Percentiles rank a stretch among this genome's conserved stretches.
These are phyloP conservation scores for Nicotiana paniculata DNA, from an alignment of 257 asterid species.

Conservation along the genomic window DNA sequence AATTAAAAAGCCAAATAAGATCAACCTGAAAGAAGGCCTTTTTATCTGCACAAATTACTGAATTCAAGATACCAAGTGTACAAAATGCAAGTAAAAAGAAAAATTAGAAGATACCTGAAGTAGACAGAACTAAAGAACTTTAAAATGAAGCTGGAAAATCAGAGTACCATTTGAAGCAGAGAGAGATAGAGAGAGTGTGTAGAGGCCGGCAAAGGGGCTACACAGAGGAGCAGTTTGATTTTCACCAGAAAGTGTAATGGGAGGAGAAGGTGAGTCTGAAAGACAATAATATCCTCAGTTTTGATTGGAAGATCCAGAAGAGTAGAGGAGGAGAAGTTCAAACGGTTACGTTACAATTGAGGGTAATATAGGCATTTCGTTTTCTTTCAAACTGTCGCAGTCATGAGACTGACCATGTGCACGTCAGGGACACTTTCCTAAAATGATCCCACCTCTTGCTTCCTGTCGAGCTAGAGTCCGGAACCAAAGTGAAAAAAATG, in stretches of 20 bases:
- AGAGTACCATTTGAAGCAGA: neutral
- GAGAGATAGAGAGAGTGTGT: neutral
- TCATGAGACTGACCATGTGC: neutral
- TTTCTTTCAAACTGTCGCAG: neutral
- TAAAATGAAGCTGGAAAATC: neutral
- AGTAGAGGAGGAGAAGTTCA: neutral
- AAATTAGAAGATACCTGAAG: neutral
- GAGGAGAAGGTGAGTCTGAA: neutral
- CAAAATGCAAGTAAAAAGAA: neutral
- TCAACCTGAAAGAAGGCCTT: neutral
- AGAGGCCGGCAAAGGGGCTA: neutral
- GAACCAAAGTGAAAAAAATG: too few species aligned
- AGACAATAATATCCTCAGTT: neutral
- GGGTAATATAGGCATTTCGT: neutral
- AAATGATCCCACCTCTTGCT: neutral
- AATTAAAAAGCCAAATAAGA: neutral
- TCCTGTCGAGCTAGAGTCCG: neutral
- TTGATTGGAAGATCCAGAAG: neutral
- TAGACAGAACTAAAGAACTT: neutral
- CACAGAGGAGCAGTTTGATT: neutral
- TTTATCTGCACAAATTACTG: neutral
- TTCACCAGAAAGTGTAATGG: neutral
- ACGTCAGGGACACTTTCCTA: neutral
- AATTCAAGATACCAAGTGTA: neutral
- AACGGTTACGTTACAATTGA: neutral